phyloP scores from a whole-genome alignment of 192 early-diverging fungal species.

The Mortierella alpina region DNA sequence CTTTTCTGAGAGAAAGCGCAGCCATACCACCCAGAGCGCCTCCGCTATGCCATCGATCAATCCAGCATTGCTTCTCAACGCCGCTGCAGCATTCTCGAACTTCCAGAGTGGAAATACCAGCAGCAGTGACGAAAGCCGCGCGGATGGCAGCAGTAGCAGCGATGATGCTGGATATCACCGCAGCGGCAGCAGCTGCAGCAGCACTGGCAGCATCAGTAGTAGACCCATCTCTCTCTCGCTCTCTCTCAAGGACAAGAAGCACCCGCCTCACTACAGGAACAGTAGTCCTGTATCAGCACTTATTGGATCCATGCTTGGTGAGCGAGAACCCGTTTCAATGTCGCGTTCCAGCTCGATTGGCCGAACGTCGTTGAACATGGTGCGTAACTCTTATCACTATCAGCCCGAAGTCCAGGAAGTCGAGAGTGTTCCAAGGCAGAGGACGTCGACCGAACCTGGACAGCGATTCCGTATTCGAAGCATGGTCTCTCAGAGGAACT shows the following conservation, averaged over 20 bases:
- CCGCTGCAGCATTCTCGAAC: constrained; percentile 30
- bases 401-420: background rate
- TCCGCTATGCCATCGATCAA: constrained; percentile 22
- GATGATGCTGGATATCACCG: background rate
- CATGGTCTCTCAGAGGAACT: constrained; percentile 4
- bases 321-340: background rate
- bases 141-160: background rate
- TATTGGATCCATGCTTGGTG: constrained; percentile 1
- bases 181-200: constrained; percentile 8
- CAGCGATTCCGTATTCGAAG: background rate
- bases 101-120: background rate
- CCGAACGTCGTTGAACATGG: too few relatives aligned
- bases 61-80: constrained; percentile 29
- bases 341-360: too few relatives aligned
- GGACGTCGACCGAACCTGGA: constrained; percentile 11
- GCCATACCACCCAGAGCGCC: background rate
- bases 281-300: constrained; percentile 1
- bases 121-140: background rate
- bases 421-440: background rate
- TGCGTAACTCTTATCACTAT: too few relatives aligned
- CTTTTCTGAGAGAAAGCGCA: constrained; percentile 1
- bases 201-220: background rate
- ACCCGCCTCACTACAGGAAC: background rate
- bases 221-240: background rate
- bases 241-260: background rate